phyloP scores from a whole-genome alignment of 2,329 filamentous ascomycete genomes.

The Botrytis elliptica region DNA sequence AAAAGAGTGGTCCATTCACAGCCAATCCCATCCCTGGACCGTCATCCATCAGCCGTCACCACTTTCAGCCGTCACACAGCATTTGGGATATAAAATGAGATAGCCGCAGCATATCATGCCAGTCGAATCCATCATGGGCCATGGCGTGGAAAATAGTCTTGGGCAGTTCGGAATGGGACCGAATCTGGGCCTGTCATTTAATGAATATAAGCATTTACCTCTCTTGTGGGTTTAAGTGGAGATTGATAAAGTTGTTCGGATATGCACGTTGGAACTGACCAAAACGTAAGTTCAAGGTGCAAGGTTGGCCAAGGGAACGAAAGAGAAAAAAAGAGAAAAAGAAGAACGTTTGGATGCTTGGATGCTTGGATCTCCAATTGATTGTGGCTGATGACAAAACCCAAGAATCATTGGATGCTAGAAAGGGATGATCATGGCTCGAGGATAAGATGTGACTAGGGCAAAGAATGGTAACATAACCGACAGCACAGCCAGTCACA shows the following conservation, averaged over 20 bases:
- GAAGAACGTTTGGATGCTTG: background rate
- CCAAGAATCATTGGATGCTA: background rate
- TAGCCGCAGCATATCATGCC: conserved; percentile 10
- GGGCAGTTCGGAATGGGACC: conserved; percentile 12
- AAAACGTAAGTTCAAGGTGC: background rate
- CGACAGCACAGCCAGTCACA: background rate
- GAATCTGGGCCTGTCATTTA: conserved; percentile 10
- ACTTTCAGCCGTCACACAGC: background rate
- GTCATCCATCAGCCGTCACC: background rate
- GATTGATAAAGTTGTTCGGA: background rate
- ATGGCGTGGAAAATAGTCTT: background rate
- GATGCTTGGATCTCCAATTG: background rate
- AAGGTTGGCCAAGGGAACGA: background rate
- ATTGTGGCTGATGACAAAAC: background rate
- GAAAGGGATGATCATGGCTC: background rate
- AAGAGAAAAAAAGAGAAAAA: background rate
- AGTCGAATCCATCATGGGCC: background rate
- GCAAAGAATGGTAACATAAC: background rate
- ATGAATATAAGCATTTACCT: conserved; percentile 11
- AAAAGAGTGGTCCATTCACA: background rate
- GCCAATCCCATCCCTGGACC: background rate
- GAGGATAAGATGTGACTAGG: background rate
- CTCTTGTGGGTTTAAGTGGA: background rate
- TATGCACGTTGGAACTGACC: background rate
- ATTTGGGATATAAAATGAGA: background rate